phyloP scores from a whole-genome alignment of 495 filamentous ascomycete species.

The Trichocladium antarcticum region DNA sequence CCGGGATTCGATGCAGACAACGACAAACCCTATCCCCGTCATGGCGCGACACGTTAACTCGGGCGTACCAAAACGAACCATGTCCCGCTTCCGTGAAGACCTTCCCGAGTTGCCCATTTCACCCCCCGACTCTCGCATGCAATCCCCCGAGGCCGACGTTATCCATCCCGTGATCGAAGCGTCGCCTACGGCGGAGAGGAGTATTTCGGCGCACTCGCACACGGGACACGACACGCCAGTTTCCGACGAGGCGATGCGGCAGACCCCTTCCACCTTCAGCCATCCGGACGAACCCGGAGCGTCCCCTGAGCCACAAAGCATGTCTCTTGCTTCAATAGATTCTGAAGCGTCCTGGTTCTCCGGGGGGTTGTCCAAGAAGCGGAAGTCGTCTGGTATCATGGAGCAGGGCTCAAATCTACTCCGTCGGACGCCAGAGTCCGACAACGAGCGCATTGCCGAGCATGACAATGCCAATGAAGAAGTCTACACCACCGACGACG shows the following conservation, averaged over 20 bases:
- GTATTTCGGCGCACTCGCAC: slow-evolving; percentile 12
- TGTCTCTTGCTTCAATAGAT: slow-evolving; percentile 75
- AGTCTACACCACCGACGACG: slow-evolving; percentile 51
- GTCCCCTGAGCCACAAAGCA: slow-evolving; percentile 38
- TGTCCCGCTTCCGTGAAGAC: slow-evolving; percentile 89
- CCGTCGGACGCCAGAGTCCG: slow-evolving; percentile 31
- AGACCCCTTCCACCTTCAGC: slow-evolving; percentile 34
- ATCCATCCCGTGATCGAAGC: slow-evolving; percentile 18
- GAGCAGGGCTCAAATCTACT: slow-evolving; percentile 25
- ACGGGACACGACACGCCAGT: slow-evolving; percentile 38
- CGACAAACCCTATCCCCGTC: slow-evolving; percentile 21
- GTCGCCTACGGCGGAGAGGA: slow-evolving; percentile 21
- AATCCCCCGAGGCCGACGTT: slow-evolving; percentile 54
- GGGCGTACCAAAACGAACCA: slow-evolving; percentile 55
- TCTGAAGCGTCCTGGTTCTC: slow-evolving; percentile 91
- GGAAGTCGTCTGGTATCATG: slow-evolving; percentile 31
- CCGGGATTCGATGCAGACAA: slow-evolving; percentile 54
- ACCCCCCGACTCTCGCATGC: slow-evolving; percentile 67
- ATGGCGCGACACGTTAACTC: slow-evolving; percentile 31
- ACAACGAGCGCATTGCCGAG: slow-evolving; percentile 10
- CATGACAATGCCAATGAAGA: slow-evolving; percentile 40
- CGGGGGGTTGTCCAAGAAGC: slow-evolving; percentile 40
- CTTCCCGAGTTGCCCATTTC: slow-evolving; percentile 75
- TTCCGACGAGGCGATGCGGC: slow-evolving; percentile 34
- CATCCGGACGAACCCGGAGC: slow-evolving; percentile 31